Base-by-base conservation (phyloP, 2,329 filamentous ascomycete species). In the Alternaria dauci region DNA sequence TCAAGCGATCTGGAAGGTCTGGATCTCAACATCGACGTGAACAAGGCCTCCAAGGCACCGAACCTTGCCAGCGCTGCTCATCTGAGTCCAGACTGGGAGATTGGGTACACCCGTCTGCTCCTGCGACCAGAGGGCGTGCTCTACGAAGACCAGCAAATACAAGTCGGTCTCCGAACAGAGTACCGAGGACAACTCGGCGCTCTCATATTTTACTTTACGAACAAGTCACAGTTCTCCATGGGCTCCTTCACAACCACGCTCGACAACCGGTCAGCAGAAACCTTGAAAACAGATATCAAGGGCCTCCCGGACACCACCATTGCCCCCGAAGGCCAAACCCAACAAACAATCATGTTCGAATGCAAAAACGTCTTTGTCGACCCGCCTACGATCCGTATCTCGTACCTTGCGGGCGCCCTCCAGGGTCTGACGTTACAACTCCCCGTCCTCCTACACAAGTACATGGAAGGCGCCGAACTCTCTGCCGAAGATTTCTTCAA, bases 401-500 rank as follows among this genome's bases (percentile, higher is more conserved):
- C 92, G 53, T 99, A 98, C 78, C 86, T 99, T 46, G 94, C 95
- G 0, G 96, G 95, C 63, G 92, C 95, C 2, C 82, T 99, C 58
- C 95, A 99, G 79, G 94, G 93, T 1, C 83, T 98, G 39, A 99
- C 95, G 0, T 83, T 99, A 41, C 94, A 96, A 78, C 85, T 99
- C 5, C 95, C 95, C 0, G 87, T 99, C 4, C 84, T 92, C 0
- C 87, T 94, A 55, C 94, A 98, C 80, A 97, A 97, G 77, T 99
- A 97, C 75, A 97, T 98, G 93, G 94, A 97, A 65, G 88, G 92
- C 0, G 94, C 95, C 0, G 90, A 95, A 58, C 83, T 99, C 39
- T 87, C 87, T 7, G 88, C 90, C 0, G 95, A 99, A 53, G 95
- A 99, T 76, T 99, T 98, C 81, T 99, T 99, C 87, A 97, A 96